phyloP scores from a whole-genome alignment of 768 basidiomycete genomes.

The Leccinum longicurvipes region DNA sequence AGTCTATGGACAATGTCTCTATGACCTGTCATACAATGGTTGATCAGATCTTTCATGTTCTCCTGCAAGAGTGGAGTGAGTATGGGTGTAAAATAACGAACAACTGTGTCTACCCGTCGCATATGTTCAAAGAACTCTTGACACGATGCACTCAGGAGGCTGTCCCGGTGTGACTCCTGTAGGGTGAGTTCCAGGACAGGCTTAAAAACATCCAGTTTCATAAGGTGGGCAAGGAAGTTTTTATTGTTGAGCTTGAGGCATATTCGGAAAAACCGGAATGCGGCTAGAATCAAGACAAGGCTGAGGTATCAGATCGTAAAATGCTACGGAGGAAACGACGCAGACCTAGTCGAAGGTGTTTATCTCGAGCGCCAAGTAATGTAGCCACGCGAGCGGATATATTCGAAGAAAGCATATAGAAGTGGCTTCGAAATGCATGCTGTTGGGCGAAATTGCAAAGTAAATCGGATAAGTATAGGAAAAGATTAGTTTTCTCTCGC shows the following conservation, averaged over 20 bases:
- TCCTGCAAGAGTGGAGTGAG: constrained; percentile 48
- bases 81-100: not conserved
- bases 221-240: constrained; percentile 68
- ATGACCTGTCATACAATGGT: constrained; percentile 77
- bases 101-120: constrained; percentile 59
- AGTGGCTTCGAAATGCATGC: constrained; percentile 90
- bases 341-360: constrained; percentile 89
- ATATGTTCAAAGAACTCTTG: constrained; percentile 95
- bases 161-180: constrained; percentile 82
- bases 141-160: constrained; percentile 90
- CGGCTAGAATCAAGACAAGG: constrained; percentile 47
- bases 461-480: constrained; percentile 87
- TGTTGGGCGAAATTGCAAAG: constrained; percentile 84
- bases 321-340: constrained; percentile 7
- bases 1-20: constrained; percentile 63
- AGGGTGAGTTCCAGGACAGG: constrained; percentile 83
- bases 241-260: constrained; percentile 79
- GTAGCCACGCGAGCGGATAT: constrained; percentile 72
- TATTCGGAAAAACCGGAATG: constrained; percentile 88
- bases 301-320: constrained; percentile 12
- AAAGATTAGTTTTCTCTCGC: constrained; percentile 78
- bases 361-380: constrained; percentile 79
- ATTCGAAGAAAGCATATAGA: constrained; percentile 79
- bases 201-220: constrained; percentile 80
- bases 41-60: constrained; percentile 83